These are phyloP conservation scores for Colletotrichum sp. DNA, from an alignment of 2,329 filamentous ascomycete species.

Conservation along the genomic window DNA sequence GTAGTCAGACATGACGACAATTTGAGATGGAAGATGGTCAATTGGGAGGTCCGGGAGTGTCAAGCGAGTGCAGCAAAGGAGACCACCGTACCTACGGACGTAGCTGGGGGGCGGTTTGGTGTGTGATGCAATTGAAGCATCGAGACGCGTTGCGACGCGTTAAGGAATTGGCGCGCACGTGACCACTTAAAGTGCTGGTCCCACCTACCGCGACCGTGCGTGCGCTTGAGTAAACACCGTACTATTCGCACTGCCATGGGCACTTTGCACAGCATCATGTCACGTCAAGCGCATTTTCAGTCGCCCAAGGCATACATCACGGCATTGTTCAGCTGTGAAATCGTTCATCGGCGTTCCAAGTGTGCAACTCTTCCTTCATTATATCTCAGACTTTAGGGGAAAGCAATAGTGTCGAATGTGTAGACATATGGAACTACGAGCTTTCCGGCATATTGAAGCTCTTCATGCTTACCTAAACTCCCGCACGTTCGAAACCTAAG, in stretches of 20 bases:
- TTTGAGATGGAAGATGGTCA: neutral
- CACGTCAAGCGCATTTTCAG: neutral
- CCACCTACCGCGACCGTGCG: neutral
- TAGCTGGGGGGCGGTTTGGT: neutral
- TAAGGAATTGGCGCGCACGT: neutral
- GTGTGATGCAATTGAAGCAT: neutral
- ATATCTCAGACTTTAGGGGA: neutral
- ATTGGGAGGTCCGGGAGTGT: neutral
- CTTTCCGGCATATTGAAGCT: neutral
- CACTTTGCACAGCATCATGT: neutral
- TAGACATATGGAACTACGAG: neutral
- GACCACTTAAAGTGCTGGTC: neutral
- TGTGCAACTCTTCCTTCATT: neutral
- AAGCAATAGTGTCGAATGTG: neutral
- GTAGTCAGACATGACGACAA: slow-evolving; percentile 59
- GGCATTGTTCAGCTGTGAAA: rapidly evolving
- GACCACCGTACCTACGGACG: neutral
- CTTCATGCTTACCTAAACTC: neutral
- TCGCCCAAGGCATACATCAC: neutral
- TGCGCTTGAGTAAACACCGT: neutral
- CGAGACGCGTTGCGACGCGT: slow-evolving; percentile 19
- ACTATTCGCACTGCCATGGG: rapidly evolving
- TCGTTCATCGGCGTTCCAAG: neutral
- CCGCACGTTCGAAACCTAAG: neutral
- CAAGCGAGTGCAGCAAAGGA: neutral